Percentiles rank a stretch among this genome's conserved stretches.
Conservation (phyloP, 768 basidiomycete genomes). For the Hericium coralloides region DNA sequence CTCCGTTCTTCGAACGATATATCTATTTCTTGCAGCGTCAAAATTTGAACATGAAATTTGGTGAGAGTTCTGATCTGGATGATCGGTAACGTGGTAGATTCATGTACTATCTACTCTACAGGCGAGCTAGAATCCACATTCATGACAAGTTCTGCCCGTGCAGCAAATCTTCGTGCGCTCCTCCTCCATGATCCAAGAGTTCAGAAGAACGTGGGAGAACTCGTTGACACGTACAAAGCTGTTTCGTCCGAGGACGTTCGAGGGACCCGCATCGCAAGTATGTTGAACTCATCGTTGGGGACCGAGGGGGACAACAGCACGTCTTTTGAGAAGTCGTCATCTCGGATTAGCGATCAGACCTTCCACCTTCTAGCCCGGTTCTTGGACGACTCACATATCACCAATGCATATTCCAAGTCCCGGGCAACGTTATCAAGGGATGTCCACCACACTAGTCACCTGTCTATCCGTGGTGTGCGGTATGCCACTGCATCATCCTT, state of each 20-base stretch:
- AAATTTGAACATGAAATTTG: constrained; percentile 15
- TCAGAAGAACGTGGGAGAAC: background rate
- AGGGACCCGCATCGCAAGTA: background rate
- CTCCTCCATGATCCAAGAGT: no score
- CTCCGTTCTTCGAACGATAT: constrained; percentile 9
- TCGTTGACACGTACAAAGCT: background rate
- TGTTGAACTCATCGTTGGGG: background rate
- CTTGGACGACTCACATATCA: no score
- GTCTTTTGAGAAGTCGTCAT: background rate
- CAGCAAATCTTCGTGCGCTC: background rate
- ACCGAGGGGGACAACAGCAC: no score
- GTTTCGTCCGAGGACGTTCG: background rate
- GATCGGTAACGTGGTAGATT: no score
- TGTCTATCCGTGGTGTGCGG: background rate
- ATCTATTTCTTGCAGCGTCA: constrained; percentile 14
- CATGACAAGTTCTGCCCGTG: constrained; percentile 1
- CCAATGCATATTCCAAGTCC: no score
- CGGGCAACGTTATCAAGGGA: background rate
- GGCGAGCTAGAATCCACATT: constrained; percentile 9
- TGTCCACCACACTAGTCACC: background rate
- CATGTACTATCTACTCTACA: background rate
- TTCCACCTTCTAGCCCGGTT: no score
- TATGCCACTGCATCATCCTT: background rate
- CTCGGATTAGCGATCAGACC: background rate
- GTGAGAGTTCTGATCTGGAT: no score